Evolutionary conservation across 768 basidiomycete genomes (phyloP).

Genomic region (Clavaria fumosa): DNA sequence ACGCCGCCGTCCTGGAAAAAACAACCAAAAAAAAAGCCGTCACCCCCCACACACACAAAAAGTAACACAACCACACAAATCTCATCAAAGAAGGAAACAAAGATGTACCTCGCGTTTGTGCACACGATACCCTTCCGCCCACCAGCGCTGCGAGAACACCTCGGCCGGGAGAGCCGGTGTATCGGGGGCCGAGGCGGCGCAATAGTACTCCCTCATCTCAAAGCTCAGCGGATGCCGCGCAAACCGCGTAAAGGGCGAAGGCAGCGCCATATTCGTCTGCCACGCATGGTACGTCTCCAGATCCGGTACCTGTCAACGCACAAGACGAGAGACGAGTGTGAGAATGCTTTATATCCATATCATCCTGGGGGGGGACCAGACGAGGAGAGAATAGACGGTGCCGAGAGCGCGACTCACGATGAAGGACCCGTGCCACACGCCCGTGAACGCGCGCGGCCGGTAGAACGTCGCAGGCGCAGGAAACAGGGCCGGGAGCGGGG

Average conservation of each 20-base stretch:
- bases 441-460: slow-evolving; percentile 28
- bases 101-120: not conserved
- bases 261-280: slow-evolving; percentile 19
- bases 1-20: slow-evolving; percentile 36
- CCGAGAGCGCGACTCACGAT: slow-evolving; percentile 29
- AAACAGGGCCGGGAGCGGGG: not conserved
- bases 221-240: slow-evolving; percentile 33
- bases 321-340: not conserved
- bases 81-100: not conserved
- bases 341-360: not conserved
- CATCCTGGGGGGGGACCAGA: no score
- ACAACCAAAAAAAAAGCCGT: slow-evolving; percentile 32
- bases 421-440: slow-evolving; percentile 34
- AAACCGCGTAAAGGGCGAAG: slow-evolving; percentile 20
- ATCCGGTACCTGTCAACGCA: not conserved
- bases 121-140: slow-evolving; percentile 10
- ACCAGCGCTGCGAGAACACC: slow-evolving; percentile 20
- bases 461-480: slow-evolving; percentile 15
- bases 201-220: slow-evolving; percentile 33
- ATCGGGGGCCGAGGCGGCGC: no score
- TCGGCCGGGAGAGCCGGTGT: slow-evolving; percentile 19
- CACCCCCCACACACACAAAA: slow-evolving; percentile 21
- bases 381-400: no score
- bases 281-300: slow-evolving; percentile 21
- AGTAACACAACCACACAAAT: slow-evolving; percentile 6